phyloP scores from a whole-genome alignment of 2,329 filamentous ascomycete genomes.

The Talaromyces sp. region DNA sequence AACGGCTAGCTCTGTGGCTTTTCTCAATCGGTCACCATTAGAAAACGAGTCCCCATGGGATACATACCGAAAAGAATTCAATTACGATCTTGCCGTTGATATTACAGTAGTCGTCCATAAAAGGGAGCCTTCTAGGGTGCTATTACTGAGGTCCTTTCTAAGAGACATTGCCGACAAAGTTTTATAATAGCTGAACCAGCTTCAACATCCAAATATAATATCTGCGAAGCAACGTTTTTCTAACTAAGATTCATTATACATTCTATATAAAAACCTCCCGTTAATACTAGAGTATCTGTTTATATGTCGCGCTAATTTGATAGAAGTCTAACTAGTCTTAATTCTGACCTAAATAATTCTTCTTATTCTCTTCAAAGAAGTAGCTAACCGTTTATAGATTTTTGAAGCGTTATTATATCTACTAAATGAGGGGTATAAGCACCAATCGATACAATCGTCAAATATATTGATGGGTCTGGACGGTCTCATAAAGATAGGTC shows the following conservation, averaged over 20 bases:
- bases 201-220: constrained; percentile 10
- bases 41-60: constrained; percentile 9
- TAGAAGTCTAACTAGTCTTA: constrained; percentile 10
- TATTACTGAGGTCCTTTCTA: constrained; percentile 3
- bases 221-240: constrained; percentile 2
- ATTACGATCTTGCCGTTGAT: constrained; percentile 6
- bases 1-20: neutral
- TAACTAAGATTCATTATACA: neutral
- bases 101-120: constrained; percentile 5
- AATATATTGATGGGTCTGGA: constrained; percentile 15
- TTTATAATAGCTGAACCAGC: constrained; percentile 1
- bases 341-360: constrained; percentile 13
- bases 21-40: neutral
- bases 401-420: constrained; percentile 14
- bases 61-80: constrained; percentile 9
- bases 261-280: constrained; percentile 7
- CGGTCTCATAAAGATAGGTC: constrained; percentile 17
- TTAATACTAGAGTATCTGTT: constrained; percentile 11
- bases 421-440: constrained; percentile 8
- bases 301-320: constrained; percentile 4
- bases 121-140: neutral
- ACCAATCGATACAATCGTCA: constrained; percentile 15
- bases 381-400: constrained; percentile 9
- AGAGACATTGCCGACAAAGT: constrained; percentile 1
- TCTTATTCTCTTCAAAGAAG: neutral